Conservation (phyloP, 768 basidiomycete genomes). For the Lentinula detonsa region DNA sequence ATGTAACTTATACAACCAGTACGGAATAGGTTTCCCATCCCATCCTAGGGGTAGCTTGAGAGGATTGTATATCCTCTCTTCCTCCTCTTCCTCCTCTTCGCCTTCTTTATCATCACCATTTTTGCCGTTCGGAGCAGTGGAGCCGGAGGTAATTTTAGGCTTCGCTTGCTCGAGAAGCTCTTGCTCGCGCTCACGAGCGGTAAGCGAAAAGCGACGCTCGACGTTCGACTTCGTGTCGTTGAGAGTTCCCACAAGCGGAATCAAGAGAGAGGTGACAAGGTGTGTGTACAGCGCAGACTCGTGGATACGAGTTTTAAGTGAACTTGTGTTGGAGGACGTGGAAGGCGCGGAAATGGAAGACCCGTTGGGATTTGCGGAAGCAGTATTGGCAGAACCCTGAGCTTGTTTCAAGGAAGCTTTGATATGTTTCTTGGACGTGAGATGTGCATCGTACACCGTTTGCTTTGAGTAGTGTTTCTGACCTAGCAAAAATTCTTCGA, state of each 20-base stretch:
- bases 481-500: conserved; percentile 39
- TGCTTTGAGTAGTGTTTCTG: conserved; percentile 95
- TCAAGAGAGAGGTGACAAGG: conserved; percentile 63
- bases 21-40: conserved; percentile 99
- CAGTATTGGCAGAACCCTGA: conserved; percentile 27
- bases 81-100: conserved; percentile 82
- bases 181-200: conserved; percentile 95
- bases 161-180: conserved; percentile 72
- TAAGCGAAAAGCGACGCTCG: conserved; percentile 93
- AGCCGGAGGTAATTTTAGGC: conserved; percentile 30
- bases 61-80: conserved; percentile 97
- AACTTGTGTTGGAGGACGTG: conserved; percentile 23
- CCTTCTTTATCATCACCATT: conserved; percentile 33
- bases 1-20: conserved; percentile 97
- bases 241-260: conserved; percentile 55
- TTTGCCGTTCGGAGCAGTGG: not conserved
- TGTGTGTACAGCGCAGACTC: conserved; percentile 68
- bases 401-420: conserved; percentile 83
- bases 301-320: conserved; percentile 42
- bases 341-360: conserved; percentile 23
- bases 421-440: conserved; percentile 93
- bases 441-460: conserved; percentile 94
- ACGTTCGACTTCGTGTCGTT: conserved; percentile 94
- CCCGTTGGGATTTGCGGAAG: conserved; percentile 57
- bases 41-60: conserved; percentile 94